These are phyloP conservation scores for Geranium brycei DNA, from an alignment of 345 rosid species.

Conservation along the genomic window DNA sequence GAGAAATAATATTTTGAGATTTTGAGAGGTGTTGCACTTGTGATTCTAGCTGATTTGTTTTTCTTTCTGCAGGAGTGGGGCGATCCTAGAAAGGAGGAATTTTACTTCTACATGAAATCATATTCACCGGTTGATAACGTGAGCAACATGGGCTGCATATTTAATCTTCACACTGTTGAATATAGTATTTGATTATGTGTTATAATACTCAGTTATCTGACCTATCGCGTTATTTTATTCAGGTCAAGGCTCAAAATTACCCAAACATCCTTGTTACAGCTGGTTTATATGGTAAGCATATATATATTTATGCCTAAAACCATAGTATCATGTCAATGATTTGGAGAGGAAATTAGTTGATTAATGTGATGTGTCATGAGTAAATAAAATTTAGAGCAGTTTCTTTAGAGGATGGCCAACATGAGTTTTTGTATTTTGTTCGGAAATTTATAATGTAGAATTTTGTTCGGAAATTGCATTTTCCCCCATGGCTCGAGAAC, in stretches of 20 bases:
- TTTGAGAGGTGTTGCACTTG: not conserved
- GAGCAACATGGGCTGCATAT: slow-evolving; percentile 8
- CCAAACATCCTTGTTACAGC: slow-evolving; percentile 75
- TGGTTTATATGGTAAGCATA: slow-evolving; percentile 66
- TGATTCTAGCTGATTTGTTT: not conserved
- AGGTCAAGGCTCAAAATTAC: slow-evolving; percentile 71
- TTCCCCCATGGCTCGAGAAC: too few relatives aligned
- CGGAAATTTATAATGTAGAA: too few relatives aligned
- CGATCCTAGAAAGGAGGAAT: slow-evolving; percentile 49
- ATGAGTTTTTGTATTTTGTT: too few relatives aligned
- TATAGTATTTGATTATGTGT: not conserved
- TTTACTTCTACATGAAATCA: slow-evolving; percentile 79
- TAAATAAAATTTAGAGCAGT: too few relatives aligned
- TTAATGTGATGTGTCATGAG: not conserved
- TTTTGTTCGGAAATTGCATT: too few relatives aligned
- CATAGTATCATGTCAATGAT: too few relatives aligned
- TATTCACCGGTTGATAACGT: slow-evolving; percentile 95
- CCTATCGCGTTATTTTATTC: slow-evolving; percentile 10
- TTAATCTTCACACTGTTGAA: not conserved
- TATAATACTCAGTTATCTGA: not conserved
- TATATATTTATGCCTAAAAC: not conserved
- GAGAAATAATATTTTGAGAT: not conserved
- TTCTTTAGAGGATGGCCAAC: too few relatives aligned
- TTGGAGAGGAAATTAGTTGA: too few relatives aligned
- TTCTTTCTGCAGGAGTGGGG: slow-evolving; percentile 18